Conservation (phyloP, 2,329 filamentous ascomycete genomes). For the Microcyclospora pomicola region DNA sequence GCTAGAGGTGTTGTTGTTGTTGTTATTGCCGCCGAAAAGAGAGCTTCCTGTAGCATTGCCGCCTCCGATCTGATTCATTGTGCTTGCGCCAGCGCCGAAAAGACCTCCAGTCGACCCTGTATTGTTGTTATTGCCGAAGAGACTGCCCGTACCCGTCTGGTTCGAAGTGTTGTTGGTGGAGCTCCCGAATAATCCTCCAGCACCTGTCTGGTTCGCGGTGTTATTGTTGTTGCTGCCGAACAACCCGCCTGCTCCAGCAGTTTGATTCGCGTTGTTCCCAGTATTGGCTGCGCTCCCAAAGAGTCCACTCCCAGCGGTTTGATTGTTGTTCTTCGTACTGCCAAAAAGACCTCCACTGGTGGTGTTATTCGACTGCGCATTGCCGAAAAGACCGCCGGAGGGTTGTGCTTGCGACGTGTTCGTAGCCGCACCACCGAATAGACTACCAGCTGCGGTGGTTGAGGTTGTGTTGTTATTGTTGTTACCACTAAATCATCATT, state of each 20-base stretch:
- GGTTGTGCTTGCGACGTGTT: conserved; percentile 10
- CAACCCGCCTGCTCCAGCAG: not conserved
- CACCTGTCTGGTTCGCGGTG: conserved; percentile 2
- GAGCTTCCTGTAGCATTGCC: conserved; percentile 8
- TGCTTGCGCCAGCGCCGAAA: conserved; percentile 6
- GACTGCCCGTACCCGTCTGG: conserved; percentile 4
- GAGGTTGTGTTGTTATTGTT: conserved; percentile 11
- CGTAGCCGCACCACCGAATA: conserved; percentile 4
- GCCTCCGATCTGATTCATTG: conserved; percentile 9
- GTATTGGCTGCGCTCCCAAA: conserved; percentile 8
- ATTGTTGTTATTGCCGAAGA: conserved; percentile 11
- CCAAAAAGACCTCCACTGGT: conserved; percentile 6
- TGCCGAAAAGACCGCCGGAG: conserved; percentile 21
- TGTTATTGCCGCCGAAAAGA: conserved; percentile 11
- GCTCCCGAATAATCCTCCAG: conserved; percentile 5
- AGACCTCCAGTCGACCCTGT: not conserved
- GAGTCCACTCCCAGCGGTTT: conserved; percentile 5
- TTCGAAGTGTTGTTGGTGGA: conserved; percentile 3
- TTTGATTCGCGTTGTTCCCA: no score
- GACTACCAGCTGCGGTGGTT: conserved; percentile 10
- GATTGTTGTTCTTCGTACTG: not conserved
- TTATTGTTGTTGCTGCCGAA: conserved; percentile 5
- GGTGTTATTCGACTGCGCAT: conserved; percentile 15
- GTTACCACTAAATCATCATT: not conserved
- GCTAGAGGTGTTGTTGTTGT: conserved; percentile 4